These are phyloP conservation scores for Arbutus unedo DNA, from an alignment of 148 eudicot genomes.

Conservation along the genomic window DNA sequence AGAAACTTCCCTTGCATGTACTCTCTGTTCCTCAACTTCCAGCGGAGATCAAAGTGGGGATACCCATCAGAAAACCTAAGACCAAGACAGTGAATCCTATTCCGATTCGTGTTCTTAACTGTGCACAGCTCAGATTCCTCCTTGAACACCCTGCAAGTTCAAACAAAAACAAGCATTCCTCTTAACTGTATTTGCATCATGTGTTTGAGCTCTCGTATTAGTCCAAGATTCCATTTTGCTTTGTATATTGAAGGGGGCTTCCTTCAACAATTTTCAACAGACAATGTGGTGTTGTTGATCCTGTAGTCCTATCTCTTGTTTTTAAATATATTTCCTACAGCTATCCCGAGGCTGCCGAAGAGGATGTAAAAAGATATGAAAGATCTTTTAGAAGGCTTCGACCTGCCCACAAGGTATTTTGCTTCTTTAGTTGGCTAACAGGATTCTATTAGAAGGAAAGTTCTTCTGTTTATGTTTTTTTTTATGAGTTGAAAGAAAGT, in stretches of 20 bases:
- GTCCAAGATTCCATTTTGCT: neutral
- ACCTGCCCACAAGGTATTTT: slow-evolving; percentile 74
- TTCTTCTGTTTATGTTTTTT: neutral
- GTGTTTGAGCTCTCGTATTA: neutral
- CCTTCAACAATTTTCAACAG: slow-evolving; percentile 8
- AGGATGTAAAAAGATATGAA: slow-evolving; percentile 75
- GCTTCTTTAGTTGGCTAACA: slow-evolving; percentile 6
- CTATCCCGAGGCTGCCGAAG: slow-evolving; percentile 91
- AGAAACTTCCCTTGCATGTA: too few species aligned
- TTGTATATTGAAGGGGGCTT: neutral
- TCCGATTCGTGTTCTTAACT: neutral
- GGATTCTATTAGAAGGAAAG: neutral
- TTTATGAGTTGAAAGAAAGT: neutral
- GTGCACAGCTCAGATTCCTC: neutral
- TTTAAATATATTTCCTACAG: slow-evolving; percentile 33
- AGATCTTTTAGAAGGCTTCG: slow-evolving; percentile 73
- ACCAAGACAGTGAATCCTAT: neutral
- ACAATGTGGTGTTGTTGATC: neutral
- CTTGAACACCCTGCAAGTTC: neutral
- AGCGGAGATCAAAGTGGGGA: neutral
- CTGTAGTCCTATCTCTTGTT: neutral
- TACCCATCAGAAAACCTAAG: neutral
- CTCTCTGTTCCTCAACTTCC: neutral
- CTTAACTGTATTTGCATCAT: neutral
- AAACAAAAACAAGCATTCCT: neutral